phyloP scores from a whole-genome alignment of 345 rosid genomes.

The Excoecaria agallocha region DNA sequence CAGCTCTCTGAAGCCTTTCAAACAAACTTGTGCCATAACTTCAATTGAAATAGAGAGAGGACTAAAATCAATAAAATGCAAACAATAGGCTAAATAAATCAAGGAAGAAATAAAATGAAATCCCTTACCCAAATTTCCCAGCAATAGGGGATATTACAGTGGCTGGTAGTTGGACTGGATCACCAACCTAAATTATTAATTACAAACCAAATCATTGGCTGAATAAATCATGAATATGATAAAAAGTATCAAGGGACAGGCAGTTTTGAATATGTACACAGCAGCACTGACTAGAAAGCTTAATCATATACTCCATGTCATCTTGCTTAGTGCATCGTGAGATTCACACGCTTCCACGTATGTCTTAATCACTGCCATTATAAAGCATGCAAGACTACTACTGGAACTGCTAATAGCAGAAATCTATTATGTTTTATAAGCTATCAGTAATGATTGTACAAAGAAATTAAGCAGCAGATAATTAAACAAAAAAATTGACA shows the following conservation, averaged over 20 bases:
- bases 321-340: neutral
- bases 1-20: constrained; percentile 93
- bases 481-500: neutral
- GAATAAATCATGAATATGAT: constrained; percentile 8
- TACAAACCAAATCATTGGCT: constrained; percentile 7
- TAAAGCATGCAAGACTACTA: constrained; percentile 1
- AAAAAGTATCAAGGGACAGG: constrained; percentile 7
- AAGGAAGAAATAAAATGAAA: neutral
- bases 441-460: neutral
- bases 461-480: neutral
- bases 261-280: neutral
- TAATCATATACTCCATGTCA: neutral
- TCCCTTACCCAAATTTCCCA: constrained; percentile 62
- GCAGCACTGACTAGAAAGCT: neutral
- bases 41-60: constrained; percentile 16
- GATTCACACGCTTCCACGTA: too few species aligned
- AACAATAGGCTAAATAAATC: neutral
- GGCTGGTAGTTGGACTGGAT: constrained; percentile 95
- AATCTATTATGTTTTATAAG: neutral
- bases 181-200: constrained; percentile 63
- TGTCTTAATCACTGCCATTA: neutral
- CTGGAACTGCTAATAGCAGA: constrained; percentile 1
- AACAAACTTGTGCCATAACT: constrained; percentile 94
- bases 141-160: constrained; percentile 90
- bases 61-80: neutral